These are phyloP conservation scores for Penicillium steckii DNA, from an alignment of 495 filamentous ascomycete genomes.

Conservation along the genomic window DNA sequence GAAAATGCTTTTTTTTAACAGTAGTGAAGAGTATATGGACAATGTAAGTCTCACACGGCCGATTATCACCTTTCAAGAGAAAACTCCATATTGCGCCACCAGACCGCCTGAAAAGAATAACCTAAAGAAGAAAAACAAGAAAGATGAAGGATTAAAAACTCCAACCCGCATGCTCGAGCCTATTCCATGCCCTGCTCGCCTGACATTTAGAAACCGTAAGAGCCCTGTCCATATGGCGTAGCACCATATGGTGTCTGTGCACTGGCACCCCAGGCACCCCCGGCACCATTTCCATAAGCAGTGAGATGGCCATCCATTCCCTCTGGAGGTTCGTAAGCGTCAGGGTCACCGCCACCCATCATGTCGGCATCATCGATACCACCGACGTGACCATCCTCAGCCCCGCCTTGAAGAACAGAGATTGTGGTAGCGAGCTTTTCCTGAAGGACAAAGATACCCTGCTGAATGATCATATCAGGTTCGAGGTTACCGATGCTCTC, in stretches of 20 bases:
- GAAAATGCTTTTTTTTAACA: not conserved
- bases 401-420: slow-evolving; percentile 59
- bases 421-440: slow-evolving; percentile 87
- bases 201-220: slow-evolving; percentile 44
- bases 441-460: slow-evolving; percentile 87
- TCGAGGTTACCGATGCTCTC: slow-evolving; percentile 85
- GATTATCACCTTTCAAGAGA: not conserved
- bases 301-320: slow-evolving; percentile 73
- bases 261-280: slow-evolving; percentile 63
- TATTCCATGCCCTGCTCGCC: slow-evolving; percentile 7
- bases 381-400: slow-evolving; percentile 43
- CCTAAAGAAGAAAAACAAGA: slow-evolving; percentile 12
- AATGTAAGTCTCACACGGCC: not conserved
- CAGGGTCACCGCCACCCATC: slow-evolving; percentile 62
- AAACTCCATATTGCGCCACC: slow-evolving; percentile 28
- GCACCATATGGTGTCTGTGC: slow-evolving; percentile 63
- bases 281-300: slow-evolving; percentile 62
- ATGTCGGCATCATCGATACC: slow-evolving; percentile 51
- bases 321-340: slow-evolving; percentile 55
- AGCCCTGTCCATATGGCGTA: slow-evolving; percentile 66
- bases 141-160: slow-evolving; percentile 16
- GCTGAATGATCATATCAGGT: slow-evolving; percentile 81
- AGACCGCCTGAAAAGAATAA: slow-evolving; percentile 16
- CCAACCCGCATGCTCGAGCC: slow-evolving; percentile 24
- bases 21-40: not conserved